Percentiles rank a stretch among this genome's conserved stretches.
These are phyloP conservation scores for Tritrichomonas foetus DNA, from an alignment of 208 protist species.

Conservation along the genomic window DNA sequence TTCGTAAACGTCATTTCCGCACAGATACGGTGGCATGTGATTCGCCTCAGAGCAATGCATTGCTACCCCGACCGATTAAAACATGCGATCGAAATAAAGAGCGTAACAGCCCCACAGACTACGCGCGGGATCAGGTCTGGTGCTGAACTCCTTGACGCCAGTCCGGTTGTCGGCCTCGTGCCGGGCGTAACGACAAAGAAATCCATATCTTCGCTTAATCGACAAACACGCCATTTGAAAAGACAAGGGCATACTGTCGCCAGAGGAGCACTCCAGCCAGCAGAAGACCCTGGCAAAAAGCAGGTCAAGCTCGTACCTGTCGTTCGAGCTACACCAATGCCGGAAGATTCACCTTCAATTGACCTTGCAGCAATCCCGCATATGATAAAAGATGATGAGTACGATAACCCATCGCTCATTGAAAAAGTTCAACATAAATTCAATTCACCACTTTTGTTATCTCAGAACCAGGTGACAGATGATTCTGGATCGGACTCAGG, in stretches of 20 bases:
- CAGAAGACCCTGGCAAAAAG: neutral
- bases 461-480: neutral
- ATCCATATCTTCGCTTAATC: neutral
- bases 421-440: neutral
- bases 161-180: neutral
- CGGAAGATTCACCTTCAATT: neutral
- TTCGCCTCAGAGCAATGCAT: neutral
- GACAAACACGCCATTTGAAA: neutral
- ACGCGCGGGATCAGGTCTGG: neutral
- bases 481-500: neutral
- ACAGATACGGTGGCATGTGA: neutral
- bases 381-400: neutral
- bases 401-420: neutral
- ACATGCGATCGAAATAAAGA: neutral
- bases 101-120: neutral
- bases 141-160: neutral
- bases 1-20: neutral
- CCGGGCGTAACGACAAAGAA: neutral
- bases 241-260: neutral
- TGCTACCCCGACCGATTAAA: neutral
- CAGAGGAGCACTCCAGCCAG: neutral
- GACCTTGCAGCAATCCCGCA: neutral
- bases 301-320: conserved; percentile 15
- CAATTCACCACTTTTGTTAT: neutral
- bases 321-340: neutral